Base-by-base conservation (phyloP, 345 rosid species). In the Populus pruinosa region DNA sequence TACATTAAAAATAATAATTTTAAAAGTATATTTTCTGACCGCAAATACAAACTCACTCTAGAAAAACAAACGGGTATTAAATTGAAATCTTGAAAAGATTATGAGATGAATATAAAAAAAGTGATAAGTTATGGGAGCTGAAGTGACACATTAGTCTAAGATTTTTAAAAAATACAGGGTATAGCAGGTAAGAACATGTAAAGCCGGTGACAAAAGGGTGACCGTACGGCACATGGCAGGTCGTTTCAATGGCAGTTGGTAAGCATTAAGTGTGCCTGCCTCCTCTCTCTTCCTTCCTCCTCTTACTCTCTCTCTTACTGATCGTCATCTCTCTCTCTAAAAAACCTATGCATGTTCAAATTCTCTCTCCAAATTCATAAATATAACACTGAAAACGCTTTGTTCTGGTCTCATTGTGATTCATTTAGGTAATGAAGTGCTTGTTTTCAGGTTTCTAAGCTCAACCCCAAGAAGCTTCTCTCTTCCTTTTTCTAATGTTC, bases 191-290 rank as follows among this genome's bases (percentile, higher is more conserved):
- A 78, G 2, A 71, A 79, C 61, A 64, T 80, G 73, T 27, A 20
- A 69, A 38, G 70, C 82, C 84, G 74, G 87, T 83, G 31, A 72
- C 65, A 72, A 70, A 67, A 49, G 75, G 0, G 41, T 78, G 86
- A 77, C 83, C 75, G 90, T 85, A 78, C 83, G 83, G 83, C 83
- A 76, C 87, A 82, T 85, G 89, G 81, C 85, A 82, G 88, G 87
- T 80, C 89, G 85, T 81, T 78, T 78, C 77, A 83, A 78, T 78
- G 87, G 92, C 90, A 85, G 94, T 90, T 89, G 92, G 91, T 84
- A 79, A 82, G 91, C 92, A 89, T 87, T 91, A 84, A 88, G 84
- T 87, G 88, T 84, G 83, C 70, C 47, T 78, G 50, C 50, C 50
- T 47, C 50, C 50, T 47, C 3, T 47, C 50, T 47, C 50, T 47